Evolutionary conservation across 1,284 basidiomycete genomes (phyloP).

Genomic region (Cutaneotrichosporon spelunceum): DNA sequence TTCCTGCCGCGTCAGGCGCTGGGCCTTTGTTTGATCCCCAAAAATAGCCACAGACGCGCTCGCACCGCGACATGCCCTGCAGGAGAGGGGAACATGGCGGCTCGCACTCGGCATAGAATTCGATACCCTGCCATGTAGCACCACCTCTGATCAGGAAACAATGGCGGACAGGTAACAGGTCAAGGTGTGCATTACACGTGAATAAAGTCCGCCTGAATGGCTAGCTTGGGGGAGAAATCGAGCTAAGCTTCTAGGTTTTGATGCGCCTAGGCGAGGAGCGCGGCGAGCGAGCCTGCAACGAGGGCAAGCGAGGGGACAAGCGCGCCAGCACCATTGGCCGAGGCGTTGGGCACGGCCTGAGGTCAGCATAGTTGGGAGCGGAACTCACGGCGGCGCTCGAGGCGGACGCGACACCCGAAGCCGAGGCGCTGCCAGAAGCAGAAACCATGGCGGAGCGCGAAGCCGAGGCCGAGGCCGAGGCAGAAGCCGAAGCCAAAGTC

Average conservation of each 20-base stretch:
- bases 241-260: too few relatives aligned
- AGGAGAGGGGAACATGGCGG: too few relatives aligned
- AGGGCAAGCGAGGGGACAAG: constrained; percentile 22
- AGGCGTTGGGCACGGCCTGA: constrained; percentile 5
- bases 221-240: background rate
- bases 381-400: background rate
- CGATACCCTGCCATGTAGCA: background rate
- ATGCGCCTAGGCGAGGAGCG: constrained; percentile 17
- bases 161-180: background rate
- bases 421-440: background rate
- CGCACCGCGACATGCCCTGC: too few relatives aligned
- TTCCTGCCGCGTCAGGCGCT: too few relatives aligned
- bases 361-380: background rate
- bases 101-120: too few relatives aligned
- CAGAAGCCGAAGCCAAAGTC: constrained; percentile 13
- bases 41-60: too few relatives aligned
- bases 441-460: background rate
- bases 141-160: background rate
- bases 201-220: constrained; percentile 5
- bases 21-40: too few relatives aligned
- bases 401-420: background rate
- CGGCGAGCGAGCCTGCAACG: constrained; percentile 15
- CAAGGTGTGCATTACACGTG: constrained; percentile 1
- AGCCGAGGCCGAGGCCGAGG: constrained; percentile 5
- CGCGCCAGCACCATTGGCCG: constrained; percentile 10